Conservation (phyloP, 306 rosid genomes). For the Potentilla sterilis region DNA sequence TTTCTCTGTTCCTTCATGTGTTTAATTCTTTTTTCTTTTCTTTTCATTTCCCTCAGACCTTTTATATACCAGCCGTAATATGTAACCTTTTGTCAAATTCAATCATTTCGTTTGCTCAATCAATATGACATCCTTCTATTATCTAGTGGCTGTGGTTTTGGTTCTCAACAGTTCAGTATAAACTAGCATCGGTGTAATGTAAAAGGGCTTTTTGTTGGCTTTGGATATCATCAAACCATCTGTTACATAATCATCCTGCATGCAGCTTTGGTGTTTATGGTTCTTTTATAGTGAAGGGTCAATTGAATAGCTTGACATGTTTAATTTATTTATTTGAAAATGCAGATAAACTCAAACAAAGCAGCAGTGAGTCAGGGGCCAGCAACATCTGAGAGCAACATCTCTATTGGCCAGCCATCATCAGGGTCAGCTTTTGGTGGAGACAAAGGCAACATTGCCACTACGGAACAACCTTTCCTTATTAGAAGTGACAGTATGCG, state of each 20-base stretch:
- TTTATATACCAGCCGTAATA: background rate
- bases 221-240: background rate
- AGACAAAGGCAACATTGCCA: conserved; percentile 22
- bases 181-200: background rate
- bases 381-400: conserved; percentile 57
- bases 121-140: background rate
- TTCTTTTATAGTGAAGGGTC: background rate
- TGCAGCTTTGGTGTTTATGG: background rate
- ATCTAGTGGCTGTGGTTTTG: background rate
- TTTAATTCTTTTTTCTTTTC: background rate
- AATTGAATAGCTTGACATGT: conserved; percentile 2
- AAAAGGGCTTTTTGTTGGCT: background rate
- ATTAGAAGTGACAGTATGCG: conserved; percentile 32
- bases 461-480: conserved; percentile 36
- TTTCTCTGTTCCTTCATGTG: background rate
- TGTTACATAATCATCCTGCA: background rate
- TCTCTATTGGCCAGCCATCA: conserved; percentile 33
- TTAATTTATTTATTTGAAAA: background rate
- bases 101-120: background rate
- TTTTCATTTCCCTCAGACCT: background rate
- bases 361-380: conserved; percentile 43
- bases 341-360: conserved; percentile 44
- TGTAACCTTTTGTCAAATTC: background rate
- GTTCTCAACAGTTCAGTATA: background rate
- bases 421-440: conserved; percentile 28